Evolutionary conservation across 2,329 filamentous ascomycete genomes (phyloP), one percentile per base, ranked within the genome.

Genomic region (Endothia cerciana): DNA sequence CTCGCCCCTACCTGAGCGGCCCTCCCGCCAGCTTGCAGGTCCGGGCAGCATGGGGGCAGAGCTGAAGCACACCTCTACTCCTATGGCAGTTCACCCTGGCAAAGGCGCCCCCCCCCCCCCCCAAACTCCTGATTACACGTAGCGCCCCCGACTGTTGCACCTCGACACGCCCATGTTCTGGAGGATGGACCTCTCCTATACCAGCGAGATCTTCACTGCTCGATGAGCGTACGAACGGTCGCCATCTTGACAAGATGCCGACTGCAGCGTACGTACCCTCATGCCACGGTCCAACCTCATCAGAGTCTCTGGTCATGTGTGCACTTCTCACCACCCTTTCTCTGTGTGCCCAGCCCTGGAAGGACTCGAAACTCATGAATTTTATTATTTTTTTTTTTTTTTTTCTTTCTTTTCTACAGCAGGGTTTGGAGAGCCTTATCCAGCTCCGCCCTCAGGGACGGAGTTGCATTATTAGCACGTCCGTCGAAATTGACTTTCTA

Each of bases 11-110:
- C 30, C 38, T 55, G 38, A 41, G 47, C 19, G 19, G 51, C 28
- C 28, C 40, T 47, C 40, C n/a, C 57, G 30, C 40, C 25, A 59
- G 62, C 55, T 45, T 41, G 30, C 55, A 64, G 51, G n/a, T 55
- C 51, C 28, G 28, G 30, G 30, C 28, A 55, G 47, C 22, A 30
- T 17, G 45, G 4, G 25, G 47, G 25, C 4, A 6, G 22, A 51
- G 47, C 47, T 51, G 47, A 51, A n/a, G n/a, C n/a, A n/a, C n/a
- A n/a, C n/a, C n/a, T n/a, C n/a, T n/a, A n/a, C n/a, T n/a, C n/a
- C n/a, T n/a, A n/a, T n/a, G n/a, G n/a, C n/a, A n/a, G n/a, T n/a
- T n/a, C n/a, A n/a, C n/a, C n/a, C n/a, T n/a, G n/a, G n/a, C n/a
- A n/a, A n/a, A n/a, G n/a, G n/a, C n/a, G n/a, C n/a, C n/a, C n/a